Conservation (phyloP, 1,284 basidiomycete species). For the Cystobasidiaceae sp. region DNA sequence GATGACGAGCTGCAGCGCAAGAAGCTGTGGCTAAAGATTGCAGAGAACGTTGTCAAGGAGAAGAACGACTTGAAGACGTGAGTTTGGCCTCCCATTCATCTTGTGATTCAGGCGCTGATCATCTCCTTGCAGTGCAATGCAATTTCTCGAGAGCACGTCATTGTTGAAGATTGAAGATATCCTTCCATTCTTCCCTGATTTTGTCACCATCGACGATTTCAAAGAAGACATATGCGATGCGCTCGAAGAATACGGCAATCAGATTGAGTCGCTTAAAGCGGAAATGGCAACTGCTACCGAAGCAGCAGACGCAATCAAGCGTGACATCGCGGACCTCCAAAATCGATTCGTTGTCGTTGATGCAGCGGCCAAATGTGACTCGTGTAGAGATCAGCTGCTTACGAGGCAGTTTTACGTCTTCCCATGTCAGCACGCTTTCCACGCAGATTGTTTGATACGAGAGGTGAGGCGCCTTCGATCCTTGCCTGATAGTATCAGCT, state of each 20-base stretch:
- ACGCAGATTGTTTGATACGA: slow-evolving; percentile 86
- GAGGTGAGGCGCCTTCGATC: slow-evolving; percentile 57
- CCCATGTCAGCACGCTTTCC: slow-evolving; percentile 74
- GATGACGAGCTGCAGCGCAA: slow-evolving; percentile 81
- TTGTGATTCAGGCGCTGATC: no score
- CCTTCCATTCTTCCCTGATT: slow-evolving; percentile 98
- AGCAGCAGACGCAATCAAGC: slow-evolving; percentile 87
- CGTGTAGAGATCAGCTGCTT: slow-evolving; percentile 69
- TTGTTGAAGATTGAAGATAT: slow-evolving; percentile 98
- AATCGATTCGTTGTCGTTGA: slow-evolving; percentile 93
- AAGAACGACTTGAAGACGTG: slow-evolving; percentile 96
- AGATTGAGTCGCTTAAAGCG: slow-evolving; percentile 81
- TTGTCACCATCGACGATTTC: slow-evolving; percentile 98
- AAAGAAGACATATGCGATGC: slow-evolving; percentile 97
- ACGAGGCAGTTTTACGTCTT: slow-evolving; percentile 96
- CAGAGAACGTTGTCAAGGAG: slow-evolving; percentile 92
- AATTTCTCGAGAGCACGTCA: slow-evolving; percentile 87
- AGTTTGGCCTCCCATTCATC: slow-evolving; percentile 45
- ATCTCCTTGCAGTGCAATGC: slow-evolving; percentile 69
- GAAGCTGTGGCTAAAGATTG: slow-evolving; percentile 97
- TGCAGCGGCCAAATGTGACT: slow-evolving; percentile 77
- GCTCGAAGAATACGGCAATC: slow-evolving; percentile 84
- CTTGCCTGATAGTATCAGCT: neutral
- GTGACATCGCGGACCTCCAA: slow-evolving; percentile 77
- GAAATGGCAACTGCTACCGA: slow-evolving; percentile 96